Base-by-base conservation (phyloP, 2,329 filamentous ascomycete genomes). In the Trichoderma citrinoviride region DNA sequence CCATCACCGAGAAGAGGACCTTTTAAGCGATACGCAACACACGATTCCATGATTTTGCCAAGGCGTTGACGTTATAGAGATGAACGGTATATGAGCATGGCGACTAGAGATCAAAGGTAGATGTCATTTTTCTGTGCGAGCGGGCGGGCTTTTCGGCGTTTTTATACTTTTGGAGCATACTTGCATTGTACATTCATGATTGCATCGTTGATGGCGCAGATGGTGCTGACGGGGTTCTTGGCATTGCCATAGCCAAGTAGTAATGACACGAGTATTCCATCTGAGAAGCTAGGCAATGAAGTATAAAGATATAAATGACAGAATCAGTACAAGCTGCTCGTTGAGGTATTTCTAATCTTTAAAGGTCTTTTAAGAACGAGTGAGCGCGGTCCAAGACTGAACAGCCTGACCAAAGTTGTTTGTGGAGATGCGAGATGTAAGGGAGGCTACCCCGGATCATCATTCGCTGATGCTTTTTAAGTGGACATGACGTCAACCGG, bases 1-100 rank as follows among this genome's bases (percentile, higher is more conserved):
- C 82, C 1, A 90, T 92, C 69, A 79, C 80, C 3, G 87, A 89
- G 78, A 87, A 83, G 79, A 79, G 84, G 71, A 76, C 73, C 4
- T 73, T 74, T n/a, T 83, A 44, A 60, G n/a, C 23, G 52, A 56
- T 25, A 33, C 44, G 60, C 37, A 19, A 56, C n/a, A 12, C 25
- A 50, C 15, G 60, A 63, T 40, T 52, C 50, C 50, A 60, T 50
- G 52, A 56, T 56, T 46, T 55, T 46, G 25, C 55, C 50, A 52
- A 61, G 25, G 47, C 37, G 7, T 43, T 61, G 33, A 14, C 17
- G 41, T 27, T 44, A 29, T 14, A n/a, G 19, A 63, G 23, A 40
- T 2, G 14, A 12, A 23, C 7, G 60, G 12, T 10, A 46, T 37
- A 3, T 54, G 25, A 17, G 49, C 58, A 54, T 61, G 58, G 41